phyloP scores from a whole-genome alignment of 192 early-diverging fungal genomes.

The Geranomyces variabilis region DNA sequence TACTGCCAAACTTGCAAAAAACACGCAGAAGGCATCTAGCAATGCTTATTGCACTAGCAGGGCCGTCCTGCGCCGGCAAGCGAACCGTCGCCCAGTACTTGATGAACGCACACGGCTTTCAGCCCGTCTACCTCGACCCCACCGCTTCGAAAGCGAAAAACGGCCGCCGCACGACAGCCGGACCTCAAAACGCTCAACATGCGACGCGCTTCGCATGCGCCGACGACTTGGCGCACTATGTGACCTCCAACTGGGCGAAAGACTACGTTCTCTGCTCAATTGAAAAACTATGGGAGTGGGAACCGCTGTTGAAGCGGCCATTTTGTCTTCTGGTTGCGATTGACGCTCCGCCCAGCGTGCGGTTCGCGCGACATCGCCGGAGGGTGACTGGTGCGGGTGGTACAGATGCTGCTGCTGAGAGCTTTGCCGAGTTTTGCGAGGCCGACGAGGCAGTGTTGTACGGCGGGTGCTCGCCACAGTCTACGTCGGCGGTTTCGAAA shows the following conservation, averaged over 20 bases:
- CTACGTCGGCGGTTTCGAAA: not conserved
- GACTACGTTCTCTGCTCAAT: slow-evolving; percentile 76
- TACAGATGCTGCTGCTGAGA: not conserved
- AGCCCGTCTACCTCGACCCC: slow-evolving; percentile 35
- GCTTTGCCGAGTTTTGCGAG: slow-evolving; percentile 21
- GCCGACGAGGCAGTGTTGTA: slow-evolving; percentile 23
- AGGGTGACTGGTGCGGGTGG: slow-evolving; percentile 10
- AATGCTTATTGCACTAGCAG: slow-evolving; percentile 78
- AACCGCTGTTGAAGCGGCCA: slow-evolving; percentile 65
- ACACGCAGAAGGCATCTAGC: not conserved
- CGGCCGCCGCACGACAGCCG: not conserved
- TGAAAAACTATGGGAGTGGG: slow-evolving; percentile 55
- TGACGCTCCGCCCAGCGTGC: slow-evolving; percentile 73
- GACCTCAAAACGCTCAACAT: not conserved
- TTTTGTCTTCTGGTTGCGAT: slow-evolving; percentile 85
- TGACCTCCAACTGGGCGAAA: slow-evolving; percentile 74
- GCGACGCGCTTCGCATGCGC: slow-evolving; percentile 54
- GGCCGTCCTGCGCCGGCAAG: slow-evolving; percentile 70
- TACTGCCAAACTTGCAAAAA: no score
- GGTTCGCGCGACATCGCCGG: slow-evolving; percentile 53
- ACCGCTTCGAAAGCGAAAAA: not conserved
- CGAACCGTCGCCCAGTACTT: slow-evolving; percentile 65
- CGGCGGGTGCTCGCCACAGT: not conserved
- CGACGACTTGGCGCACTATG: slow-evolving; percentile 64
- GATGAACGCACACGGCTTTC: slow-evolving; percentile 54